Percentiles rank a stretch among this genome's conserved stretches.
phyloP scores from a whole-genome alignment of 345 rosid genomes.

The Rhodomyrtus tomentosa region DNA sequence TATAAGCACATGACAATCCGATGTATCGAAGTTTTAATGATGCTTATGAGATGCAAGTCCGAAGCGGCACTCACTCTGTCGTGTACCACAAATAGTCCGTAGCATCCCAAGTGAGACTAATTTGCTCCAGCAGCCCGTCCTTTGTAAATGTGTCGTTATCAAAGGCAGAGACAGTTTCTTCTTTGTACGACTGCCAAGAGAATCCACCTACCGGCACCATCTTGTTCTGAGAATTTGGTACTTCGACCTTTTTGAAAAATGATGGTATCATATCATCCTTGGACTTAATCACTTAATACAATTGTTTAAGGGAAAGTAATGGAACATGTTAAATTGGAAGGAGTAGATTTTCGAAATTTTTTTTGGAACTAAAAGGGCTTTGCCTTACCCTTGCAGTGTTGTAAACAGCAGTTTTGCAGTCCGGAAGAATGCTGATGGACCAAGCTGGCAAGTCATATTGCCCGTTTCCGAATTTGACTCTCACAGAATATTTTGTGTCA shows the following conservation, averaged over 20 bases:
- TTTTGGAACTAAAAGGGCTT: background rate
- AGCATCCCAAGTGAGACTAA: conserved; percentile 24
- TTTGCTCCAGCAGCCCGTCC: conserved; percentile 24
- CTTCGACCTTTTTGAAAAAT: conserved; percentile 9
- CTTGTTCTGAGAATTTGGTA: conserved; percentile 14
- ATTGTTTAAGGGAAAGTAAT: background rate
- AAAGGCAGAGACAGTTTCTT: conserved; percentile 20
- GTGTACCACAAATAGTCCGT: conserved; percentile 39
- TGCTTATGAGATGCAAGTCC: background rate
- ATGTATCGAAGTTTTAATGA: background rate
- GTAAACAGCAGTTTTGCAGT: conserved; percentile 26
- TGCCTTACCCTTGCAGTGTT: conserved; percentile 26
- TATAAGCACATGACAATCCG: background rate
- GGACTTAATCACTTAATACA: background rate
- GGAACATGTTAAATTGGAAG: background rate
- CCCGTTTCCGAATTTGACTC: conserved; percentile 15
- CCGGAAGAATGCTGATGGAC: conserved; percentile 41
- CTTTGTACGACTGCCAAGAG: conserved; percentile 28
- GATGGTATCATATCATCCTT: background rate
- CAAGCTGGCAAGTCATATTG: conserved; percentile 34
- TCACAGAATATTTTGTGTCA: conserved; percentile 16
- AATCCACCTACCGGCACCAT: conserved; percentile 15
- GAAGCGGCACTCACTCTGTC: conserved; percentile 23
- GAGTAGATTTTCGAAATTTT: background rate
- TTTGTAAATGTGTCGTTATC: conserved; percentile 10